Percentiles rank a stretch among this genome's conserved stretches.
Evolutionary conservation across 257 asterid genomes (phyloP).

Genomic region (Euphrasia confusa): DNA sequence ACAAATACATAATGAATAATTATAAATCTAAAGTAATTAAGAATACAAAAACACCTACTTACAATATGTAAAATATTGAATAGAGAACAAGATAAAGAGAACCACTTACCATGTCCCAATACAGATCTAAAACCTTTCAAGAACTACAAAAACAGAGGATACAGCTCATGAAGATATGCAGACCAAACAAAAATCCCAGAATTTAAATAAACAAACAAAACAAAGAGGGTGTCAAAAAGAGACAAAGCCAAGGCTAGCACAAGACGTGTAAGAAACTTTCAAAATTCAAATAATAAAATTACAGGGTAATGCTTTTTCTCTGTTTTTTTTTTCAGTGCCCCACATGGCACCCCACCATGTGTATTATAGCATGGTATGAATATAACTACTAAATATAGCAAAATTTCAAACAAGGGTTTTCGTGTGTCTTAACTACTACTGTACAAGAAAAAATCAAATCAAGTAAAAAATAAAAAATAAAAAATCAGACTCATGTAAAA

Average conservation of each 20-base stretch:
- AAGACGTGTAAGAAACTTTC: slow-evolving; percentile 68
- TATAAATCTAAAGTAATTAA: background rate
- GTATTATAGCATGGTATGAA: background rate
- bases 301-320: slow-evolving; percentile 27
- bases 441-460: background rate
- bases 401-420: background rate
- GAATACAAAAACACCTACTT: background rate
- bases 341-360: background rate
- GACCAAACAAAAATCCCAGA: background rate
- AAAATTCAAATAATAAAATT: slow-evolving; percentile 23
- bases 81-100: slow-evolving; percentile 8
- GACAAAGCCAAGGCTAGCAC: slow-evolving; percentile 28
- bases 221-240: slow-evolving; percentile 20
- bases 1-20: background rate
- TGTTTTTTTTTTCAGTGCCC: slow-evolving; percentile 19
- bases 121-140: slow-evolving; percentile 27
- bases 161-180: no score
- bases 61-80: slow-evolving; percentile 12
- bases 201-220: slow-evolving; percentile 3
- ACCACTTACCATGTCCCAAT: slow-evolving; percentile 15
- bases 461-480: no score
- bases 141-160: no score
- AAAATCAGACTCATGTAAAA: background rate
- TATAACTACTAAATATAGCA: no score
- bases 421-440: background rate